Evolutionary conservation across 495 filamentous ascomycete species (phyloP), one percentile per base, ranked within the genome.

Genomic region (Podospora pseudocomata): DNA sequence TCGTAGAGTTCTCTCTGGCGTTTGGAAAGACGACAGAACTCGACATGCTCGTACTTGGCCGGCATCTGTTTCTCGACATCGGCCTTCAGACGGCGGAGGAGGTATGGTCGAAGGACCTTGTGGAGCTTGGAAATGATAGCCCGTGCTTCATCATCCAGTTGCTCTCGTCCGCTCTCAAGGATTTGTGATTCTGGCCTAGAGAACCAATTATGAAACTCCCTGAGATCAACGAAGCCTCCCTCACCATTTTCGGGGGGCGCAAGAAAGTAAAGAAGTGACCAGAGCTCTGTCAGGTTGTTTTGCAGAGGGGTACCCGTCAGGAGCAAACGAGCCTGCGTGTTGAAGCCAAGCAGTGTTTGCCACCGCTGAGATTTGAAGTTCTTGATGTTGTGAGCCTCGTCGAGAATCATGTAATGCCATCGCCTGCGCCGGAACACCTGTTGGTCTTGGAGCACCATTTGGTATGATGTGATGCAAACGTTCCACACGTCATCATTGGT

Each of bases 51-150:
- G 73, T 96, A 97, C 75, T 99, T 99, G 32, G 87, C 93, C 0
- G 96, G 96, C 93, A 99, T 97, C 74, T 98, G 94, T 79, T 99
- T 98, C 82, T 99, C 96, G 26, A 99, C 96, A 75, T 99, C 96
- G 58, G 94, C 92, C 80, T 99, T 99, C 54, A 99, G 81, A 68
- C 96, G 86, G 58, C 96, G 89, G 23, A 99, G 86, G 16, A 99
- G 87, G 77, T 96, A 97, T 2, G 96, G 96, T 26, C 96, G 89
- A 6, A 99, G 83, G 55, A 97, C 90, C 69, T 94, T 90, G 77
- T 99, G 96, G 18, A 99, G 88, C 76, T 97, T 95, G 44, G 86
- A 86, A 65, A 99, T 93, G 65, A 95, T 91, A 61, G 86, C 88
- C 71, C 92, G 90, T 18, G 93, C 91, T 77, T 98, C 93, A 18